A percentile compares a stretch with the other conserved stretches of the same genome.
phyloP scores from a whole-genome alignment of 192 early-diverging fungal genomes.

The Diversispora epigaea region DNA sequence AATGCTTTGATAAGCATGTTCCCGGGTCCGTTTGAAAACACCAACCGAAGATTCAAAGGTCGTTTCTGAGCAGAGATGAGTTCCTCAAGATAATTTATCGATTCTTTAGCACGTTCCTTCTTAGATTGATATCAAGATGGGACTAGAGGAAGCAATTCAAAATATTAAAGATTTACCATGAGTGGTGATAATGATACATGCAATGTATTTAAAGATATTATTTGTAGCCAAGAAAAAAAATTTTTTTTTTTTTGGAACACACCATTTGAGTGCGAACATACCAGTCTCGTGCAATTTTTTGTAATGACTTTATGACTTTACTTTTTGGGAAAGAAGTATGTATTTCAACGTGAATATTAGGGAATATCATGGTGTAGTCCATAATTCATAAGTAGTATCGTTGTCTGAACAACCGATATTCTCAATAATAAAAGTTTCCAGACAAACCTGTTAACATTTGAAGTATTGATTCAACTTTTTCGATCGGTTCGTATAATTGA shows the following conservation, averaged over 20 bases:
- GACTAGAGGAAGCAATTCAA: constrained; percentile 10
- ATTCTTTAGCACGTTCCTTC: background rate
- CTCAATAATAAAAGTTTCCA: constrained; percentile 22
- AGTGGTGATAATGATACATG: too few species aligned
- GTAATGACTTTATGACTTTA: constrained; percentile 15
- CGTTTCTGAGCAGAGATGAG: background rate
- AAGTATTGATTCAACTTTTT: constrained; percentile 9
- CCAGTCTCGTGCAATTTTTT: constrained; percentile 24
- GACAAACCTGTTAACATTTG: constrained; percentile 21
- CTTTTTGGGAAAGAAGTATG: too few species aligned
- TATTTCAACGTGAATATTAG: too few species aligned
- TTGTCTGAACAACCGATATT: too few species aligned
- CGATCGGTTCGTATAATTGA: constrained; percentile 24
- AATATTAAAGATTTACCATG: background rate
- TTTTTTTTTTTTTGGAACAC: too few species aligned
- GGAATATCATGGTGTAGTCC: too few species aligned
- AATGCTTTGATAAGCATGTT: constrained; percentile 10
- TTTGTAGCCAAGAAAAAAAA: too few species aligned
- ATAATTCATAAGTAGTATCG: too few species aligned
- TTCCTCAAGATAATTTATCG: background rate
- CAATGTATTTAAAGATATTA: too few species aligned
- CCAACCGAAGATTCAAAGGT: constrained; percentile 24
- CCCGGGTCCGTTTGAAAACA: constrained; percentile 22
- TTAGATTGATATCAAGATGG: constrained; percentile 26
- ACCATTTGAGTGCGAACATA: constrained; percentile 15